Evolutionary conservation across 2,329 filamentous ascomycete species (phyloP).

Genomic region (Fusarium chlamydosporum): DNA sequence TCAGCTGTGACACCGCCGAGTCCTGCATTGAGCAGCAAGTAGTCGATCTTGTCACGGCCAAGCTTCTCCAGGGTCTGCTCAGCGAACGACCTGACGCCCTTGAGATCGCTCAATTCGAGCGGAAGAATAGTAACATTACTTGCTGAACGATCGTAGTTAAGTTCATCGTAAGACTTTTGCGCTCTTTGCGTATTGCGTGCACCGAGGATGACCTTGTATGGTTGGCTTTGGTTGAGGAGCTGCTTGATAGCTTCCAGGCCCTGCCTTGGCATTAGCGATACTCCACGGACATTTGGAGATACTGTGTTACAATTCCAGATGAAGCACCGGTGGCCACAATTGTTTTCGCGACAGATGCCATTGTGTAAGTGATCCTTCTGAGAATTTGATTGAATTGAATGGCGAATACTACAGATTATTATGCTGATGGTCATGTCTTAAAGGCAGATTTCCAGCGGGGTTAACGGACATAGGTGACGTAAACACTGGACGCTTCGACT

Average conservation of each 20-base stretch:
- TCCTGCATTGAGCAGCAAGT: conserved; percentile 65
- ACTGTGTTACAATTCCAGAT: conserved; percentile 62
- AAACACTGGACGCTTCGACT: conserved; percentile 12
- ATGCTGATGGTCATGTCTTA: neutral
- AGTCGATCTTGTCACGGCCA: conserved; percentile 61
- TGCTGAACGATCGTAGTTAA: conserved; percentile 59
- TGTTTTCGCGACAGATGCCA: conserved; percentile 62
- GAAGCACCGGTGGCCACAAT: conserved; percentile 65
- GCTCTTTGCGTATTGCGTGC: conserved; percentile 61
- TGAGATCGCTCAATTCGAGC: conserved; percentile 63
- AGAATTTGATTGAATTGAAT: neutral
- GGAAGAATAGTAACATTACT: conserved; percentile 63
- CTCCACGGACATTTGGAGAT: no score
- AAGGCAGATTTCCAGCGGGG: conserved; percentile 31
- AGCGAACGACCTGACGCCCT: conserved; percentile 63
- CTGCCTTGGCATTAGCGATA: conserved; percentile 50
- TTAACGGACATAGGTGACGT: conserved; percentile 45
- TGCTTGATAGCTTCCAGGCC: conserved; percentile 68
- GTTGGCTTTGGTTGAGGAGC: conserved; percentile 61
- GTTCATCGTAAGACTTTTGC: conserved; percentile 58
- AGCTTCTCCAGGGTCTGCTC: conserved; percentile 59
- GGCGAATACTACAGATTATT: neutral
- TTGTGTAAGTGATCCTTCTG: conserved; percentile 33
- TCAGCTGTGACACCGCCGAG: conserved; percentile 57
- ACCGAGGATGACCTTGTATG: conserved; percentile 65